Evolutionary conservation across 148 eudicot species (phyloP).

Genomic region (Chenopodium suecicum): DNA sequence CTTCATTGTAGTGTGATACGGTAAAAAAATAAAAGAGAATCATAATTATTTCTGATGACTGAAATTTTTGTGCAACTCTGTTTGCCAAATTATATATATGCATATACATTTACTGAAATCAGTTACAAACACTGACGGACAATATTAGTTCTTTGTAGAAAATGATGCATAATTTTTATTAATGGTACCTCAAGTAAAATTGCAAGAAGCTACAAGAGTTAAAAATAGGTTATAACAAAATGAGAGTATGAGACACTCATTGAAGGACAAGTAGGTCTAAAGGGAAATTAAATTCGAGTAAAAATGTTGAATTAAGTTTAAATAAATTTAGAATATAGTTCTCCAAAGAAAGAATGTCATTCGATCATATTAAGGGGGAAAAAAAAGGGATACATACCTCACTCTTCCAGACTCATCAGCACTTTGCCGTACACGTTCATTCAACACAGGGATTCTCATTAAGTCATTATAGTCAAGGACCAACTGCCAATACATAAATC

Average conservation of each 20-base stretch:
- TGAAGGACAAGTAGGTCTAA: neutral
- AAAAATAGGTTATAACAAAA: neutral
- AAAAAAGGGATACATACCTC: constrained; percentile 39
- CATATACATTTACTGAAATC: too few species aligned
- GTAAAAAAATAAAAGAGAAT: too few species aligned
- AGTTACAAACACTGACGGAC: too few species aligned
- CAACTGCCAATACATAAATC: constrained; percentile 47
- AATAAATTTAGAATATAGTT: too few species aligned
- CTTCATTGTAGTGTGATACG: too few species aligned
- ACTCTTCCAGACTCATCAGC: constrained; percentile 34
- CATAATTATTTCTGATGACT: neutral
- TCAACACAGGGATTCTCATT: constrained; percentile 59
- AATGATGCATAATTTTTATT: too few species aligned
- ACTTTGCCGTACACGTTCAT: constrained; percentile 38
- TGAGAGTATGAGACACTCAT: neutral
- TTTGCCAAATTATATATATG: neutral
- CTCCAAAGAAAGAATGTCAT: too few species aligned
- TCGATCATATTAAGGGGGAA: too few species aligned
- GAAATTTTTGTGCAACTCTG: neutral
- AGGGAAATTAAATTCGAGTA: too few species aligned
- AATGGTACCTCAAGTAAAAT: neutral
- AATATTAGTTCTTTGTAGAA: too few species aligned
- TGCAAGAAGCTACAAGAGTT: neutral
- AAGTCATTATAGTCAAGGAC: constrained; percentile 75
- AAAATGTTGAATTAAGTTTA: too few species aligned